Evolutionary conservation across 192 early-diverging fungal species (phyloP).

Genomic region (Coemansia sp.): DNA sequence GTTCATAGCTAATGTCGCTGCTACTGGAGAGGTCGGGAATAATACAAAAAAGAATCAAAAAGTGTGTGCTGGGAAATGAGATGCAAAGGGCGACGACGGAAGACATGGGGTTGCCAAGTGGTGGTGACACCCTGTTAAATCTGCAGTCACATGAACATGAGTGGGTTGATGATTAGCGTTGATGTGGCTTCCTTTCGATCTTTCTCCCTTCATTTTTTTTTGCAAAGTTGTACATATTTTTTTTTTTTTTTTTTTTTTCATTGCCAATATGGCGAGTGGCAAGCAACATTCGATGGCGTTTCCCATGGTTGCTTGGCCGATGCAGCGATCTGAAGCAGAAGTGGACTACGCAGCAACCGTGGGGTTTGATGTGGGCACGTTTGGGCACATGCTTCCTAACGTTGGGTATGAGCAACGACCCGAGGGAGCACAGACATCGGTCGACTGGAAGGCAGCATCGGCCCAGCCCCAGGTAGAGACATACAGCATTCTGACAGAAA

Average conservation of each 20-base stretch:
- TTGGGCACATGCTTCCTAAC: constrained; percentile 26
- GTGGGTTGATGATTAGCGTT: background rate
- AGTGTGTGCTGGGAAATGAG: background rate
- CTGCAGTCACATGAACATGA: constrained; percentile 1
- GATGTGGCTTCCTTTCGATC: background rate
- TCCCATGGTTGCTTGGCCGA: constrained; percentile 40
- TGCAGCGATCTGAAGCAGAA: constrained; percentile 24
- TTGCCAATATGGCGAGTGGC: background rate
- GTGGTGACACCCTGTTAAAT: background rate
- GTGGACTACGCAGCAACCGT: constrained; percentile 15
- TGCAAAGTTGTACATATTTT: background rate
- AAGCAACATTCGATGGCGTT: constrained; percentile 17
- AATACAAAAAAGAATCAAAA: background rate
- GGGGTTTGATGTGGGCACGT: constrained; percentile 12
- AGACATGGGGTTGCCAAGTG: background rate
- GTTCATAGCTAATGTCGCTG: constrained; percentile 24
- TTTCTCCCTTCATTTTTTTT: background rate
- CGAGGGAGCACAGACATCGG: background rate
- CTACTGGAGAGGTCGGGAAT: background rate
- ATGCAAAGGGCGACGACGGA: background rate
- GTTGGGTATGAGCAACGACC: background rate
- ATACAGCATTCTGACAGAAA: constrained; percentile 9
- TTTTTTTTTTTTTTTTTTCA: background rate
- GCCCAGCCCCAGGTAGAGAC: background rate
- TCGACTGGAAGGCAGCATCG: constrained; percentile 28